Conservation (phyloP, 352 stramenopile genomes). For the Phytophthora hibernalis region DNA sequence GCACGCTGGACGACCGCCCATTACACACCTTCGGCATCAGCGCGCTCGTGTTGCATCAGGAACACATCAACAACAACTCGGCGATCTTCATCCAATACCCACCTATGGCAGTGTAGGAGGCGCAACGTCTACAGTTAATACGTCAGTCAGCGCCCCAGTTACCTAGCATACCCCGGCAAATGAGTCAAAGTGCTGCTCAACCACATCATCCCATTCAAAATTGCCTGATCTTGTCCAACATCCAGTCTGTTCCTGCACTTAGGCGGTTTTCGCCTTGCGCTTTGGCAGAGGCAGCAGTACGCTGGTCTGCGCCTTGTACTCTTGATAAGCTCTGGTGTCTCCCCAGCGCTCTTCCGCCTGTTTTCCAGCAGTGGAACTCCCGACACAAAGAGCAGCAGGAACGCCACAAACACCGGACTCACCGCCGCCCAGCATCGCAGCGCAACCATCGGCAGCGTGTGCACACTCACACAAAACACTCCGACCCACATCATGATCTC, state of each 20-base stretch:
- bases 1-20: conserved; percentile 19
- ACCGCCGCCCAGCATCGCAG: conserved; percentile 46
- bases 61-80: too few relatives aligned
- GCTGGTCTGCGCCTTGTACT: conserved; percentile 74
- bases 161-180: too few relatives aligned
- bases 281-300: conserved; percentile 46
- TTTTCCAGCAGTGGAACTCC: conserved; percentile 79
- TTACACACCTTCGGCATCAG: neutral
- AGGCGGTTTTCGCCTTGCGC: conserved; percentile 6
- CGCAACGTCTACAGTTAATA: too few relatives aligned
- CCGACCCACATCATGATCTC: conserved; percentile 91
- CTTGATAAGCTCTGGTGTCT: conserved; percentile 55
- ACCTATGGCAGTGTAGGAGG: too few relatives aligned
- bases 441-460: conserved; percentile 39
- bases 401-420: conserved; percentile 66
- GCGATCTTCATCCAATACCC: too few relatives aligned
- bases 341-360: conserved; percentile 73
- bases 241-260: too few relatives aligned
- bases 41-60: neutral
- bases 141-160: too few relatives aligned
- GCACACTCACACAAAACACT: conserved; percentile 53
- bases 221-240: too few relatives aligned
- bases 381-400: conserved; percentile 71
- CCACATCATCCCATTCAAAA: too few relatives aligned
- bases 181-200: too few relatives aligned